Evolutionary conservation across 306 rosid genomes (phyloP).

Genomic region (Rosa lucieae): DNA sequence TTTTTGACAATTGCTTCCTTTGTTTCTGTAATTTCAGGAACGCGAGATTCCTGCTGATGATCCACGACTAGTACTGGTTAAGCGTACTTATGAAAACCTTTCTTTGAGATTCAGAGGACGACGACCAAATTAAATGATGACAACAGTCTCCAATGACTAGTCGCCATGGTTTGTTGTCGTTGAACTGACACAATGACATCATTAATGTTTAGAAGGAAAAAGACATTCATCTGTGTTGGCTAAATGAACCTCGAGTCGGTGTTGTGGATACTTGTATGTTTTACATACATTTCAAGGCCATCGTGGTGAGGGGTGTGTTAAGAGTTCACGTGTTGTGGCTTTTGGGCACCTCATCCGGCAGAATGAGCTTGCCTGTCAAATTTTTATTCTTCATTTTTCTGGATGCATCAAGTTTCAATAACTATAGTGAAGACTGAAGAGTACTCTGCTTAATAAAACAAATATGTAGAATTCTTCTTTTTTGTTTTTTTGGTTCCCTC

Average conservation of each 20-base stretch:
- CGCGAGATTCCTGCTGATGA: conserved; percentile 84
- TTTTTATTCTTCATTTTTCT: background rate
- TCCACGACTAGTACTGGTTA: conserved; percentile 64
- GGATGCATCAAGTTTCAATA: background rate
- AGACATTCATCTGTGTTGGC: background rate
- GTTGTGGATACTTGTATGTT: background rate
- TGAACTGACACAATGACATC: background rate
- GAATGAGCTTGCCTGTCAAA: background rate
- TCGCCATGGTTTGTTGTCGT: background rate
- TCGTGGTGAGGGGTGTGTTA: background rate
- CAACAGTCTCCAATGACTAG: background rate
- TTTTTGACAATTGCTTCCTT: background rate
- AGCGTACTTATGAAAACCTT: conserved; percentile 38
- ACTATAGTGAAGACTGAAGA: background rate
- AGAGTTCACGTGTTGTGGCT: background rate
- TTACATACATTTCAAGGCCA: background rate
- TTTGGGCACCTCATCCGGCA: background rate
- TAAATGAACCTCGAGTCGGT: background rate
- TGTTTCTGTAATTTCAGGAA: conserved; percentile 42
- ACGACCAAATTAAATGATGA: conserved; percentile 11
- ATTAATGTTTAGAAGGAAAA: background rate
- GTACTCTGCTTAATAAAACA: no score
- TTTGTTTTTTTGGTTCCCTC: background rate
- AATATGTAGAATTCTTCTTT: background rate
- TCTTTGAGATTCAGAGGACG: conserved; percentile 37